These are phyloP conservation scores for Veloboletus limbatus DNA, from an alignment of 1,284 basidiomycete species.

Conservation along the genomic window DNA sequence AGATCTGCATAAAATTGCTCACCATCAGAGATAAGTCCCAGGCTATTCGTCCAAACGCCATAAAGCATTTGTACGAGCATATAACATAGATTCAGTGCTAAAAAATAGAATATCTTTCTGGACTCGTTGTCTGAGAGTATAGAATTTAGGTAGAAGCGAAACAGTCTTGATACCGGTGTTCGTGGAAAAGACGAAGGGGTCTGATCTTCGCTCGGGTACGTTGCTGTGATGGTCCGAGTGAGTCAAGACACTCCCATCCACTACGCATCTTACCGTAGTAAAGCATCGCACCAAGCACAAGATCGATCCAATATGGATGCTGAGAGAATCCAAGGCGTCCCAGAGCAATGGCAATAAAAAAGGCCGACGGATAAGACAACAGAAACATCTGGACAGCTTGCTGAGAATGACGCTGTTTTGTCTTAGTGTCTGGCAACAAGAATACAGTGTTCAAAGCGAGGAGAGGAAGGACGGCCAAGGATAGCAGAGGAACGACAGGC, in stretches of 20 bases:
- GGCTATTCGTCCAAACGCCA: conserved; percentile 96
- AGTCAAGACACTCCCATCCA: background rate
- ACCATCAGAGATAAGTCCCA: conserved; percentile 98
- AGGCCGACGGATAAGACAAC: conserved; percentile 51
- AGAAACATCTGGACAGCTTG: conserved; percentile 52
- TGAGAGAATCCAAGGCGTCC: conserved; percentile 56
- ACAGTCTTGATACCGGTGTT: conserved; percentile 55
- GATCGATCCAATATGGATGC: conserved; percentile 52
- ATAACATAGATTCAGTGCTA: conserved; percentile 91
- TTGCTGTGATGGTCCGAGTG: conserved; percentile 40
- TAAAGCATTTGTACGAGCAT: conserved; percentile 97
- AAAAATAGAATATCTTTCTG: conserved; percentile 95
- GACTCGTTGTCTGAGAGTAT: conserved; percentile 91
- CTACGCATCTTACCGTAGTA: conserved; percentile 50
- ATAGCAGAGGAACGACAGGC: conserved; percentile 47
- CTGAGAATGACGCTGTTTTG: conserved; percentile 45
- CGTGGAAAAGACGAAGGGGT: conserved; percentile 45
- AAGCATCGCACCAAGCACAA: conserved; percentile 48
- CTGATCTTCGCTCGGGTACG: conserved; percentile 50
- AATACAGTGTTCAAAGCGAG: conserved; percentile 59
- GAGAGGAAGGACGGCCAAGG: conserved; percentile 56
- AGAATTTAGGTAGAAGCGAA: conserved; percentile 78
- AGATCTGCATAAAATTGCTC: conserved; percentile 26
- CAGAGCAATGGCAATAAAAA: conserved; percentile 44
- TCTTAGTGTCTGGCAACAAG: conserved; percentile 50